Evolutionary conservation across 768 basidiomycete species (phyloP), one percentile per base, ranked within the genome.

Genomic region (Leccinum rimulosum): DNA sequence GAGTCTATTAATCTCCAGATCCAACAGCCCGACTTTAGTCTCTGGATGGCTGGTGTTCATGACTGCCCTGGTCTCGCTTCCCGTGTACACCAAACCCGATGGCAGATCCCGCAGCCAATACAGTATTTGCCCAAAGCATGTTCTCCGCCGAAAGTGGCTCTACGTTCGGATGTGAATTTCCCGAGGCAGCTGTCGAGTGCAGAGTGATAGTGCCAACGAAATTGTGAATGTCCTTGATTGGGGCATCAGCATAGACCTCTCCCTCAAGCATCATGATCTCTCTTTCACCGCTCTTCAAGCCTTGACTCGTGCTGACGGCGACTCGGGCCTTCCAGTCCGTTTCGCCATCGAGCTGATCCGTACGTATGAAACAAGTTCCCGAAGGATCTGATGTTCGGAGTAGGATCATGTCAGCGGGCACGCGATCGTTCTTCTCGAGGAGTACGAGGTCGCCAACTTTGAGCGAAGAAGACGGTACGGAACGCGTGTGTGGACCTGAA

Each of bases 31-130:
- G 50, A 92, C 84, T 73, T 99, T 99, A 1, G 95, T 98, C 64
- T 88, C 89, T 0, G 97, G 95, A 74, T 96, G 94, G 65, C 92
- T 95, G 4, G 97, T 99, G 65, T 99, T 99, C 93, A 99, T 94
- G 25, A 98, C 96, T 1, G 97, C 97, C 56, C 97, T 80, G 7
- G 96, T 98, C 73, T 99, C 95, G 0, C 87, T 75, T 0, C 97
- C 97, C 2, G 97, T 98, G 71, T 98, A 99, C 3, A 97, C 81
- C 22, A 56, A 98, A 87, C 3, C 95, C 95, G 40, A 98, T 83
- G 0, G 93, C 95, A 25, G 88, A 88, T 1, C 96, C 97, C 0
- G 97, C 93, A 19, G 97, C 96, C 31, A 99, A 82, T 3, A 99
- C 97, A 0, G 97, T 98, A 71, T 98, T 98, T 0, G 95, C 84